Conservation (phyloP, 2,329 filamentous ascomycete genomes). For the Colletotrichum sp. region DNA sequence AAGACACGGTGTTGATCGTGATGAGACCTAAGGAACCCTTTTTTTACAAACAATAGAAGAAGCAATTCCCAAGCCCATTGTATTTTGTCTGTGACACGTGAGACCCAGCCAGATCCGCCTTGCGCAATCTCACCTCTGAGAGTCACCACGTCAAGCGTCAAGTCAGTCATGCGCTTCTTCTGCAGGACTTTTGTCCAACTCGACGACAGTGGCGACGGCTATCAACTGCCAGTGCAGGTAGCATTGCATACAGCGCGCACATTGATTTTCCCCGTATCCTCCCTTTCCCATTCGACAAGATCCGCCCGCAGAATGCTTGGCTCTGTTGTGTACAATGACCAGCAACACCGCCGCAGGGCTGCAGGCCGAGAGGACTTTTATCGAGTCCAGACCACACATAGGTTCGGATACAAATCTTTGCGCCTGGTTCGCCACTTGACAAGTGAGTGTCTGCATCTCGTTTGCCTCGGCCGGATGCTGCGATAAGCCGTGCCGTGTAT, state of each 20-base stretch:
- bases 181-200: background rate
- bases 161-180: background rate
- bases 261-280: background rate
- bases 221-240: background rate
- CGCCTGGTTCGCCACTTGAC: background rate
- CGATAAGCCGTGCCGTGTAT: background rate
- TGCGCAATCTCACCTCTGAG: background rate
- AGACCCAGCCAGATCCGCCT: background rate
- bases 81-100: background rate
- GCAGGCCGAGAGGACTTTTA: background rate
- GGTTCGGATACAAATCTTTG: background rate
- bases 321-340: background rate
- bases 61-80: background rate
- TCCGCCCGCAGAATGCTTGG: background rate
- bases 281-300: background rate
- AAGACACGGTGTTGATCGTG: background rate
- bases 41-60: background rate
- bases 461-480: background rate
- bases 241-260: background rate
- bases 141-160: background rate
- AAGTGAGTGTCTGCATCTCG: background rate
- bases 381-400: background rate
- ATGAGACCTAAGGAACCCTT: background rate
- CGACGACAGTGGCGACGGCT: background rate
- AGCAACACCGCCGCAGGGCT: conserved; percentile 8